Conservation (phyloP, 169 alveolate species). For the Neospora caninum region DNA sequence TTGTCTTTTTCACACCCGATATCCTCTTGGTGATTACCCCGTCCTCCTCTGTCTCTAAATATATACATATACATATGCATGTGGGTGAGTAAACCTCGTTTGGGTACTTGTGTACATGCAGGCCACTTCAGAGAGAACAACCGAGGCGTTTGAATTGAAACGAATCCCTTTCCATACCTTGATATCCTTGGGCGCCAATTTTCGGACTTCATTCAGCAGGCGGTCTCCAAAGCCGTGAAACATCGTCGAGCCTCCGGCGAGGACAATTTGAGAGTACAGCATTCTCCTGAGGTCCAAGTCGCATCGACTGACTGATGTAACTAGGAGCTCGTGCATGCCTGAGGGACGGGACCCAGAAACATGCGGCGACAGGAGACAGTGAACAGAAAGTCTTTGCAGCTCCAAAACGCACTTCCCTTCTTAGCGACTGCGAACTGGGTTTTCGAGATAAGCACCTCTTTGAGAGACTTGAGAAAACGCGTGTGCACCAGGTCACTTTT, state of each 20-base stretch:
- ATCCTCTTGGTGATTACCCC: too few relatives aligned
- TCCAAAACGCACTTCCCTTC: too few relatives aligned
- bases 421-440: too few relatives aligned
- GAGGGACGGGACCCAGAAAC: slow-evolving; percentile 23
- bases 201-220: slow-evolving; percentile 75
- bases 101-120: too few relatives aligned
- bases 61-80: neutral
- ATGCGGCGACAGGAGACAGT: too few relatives aligned
- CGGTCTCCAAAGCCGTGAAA: slow-evolving; percentile 77
- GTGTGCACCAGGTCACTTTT: too few relatives aligned
- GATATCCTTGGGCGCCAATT: slow-evolving; percentile 80
- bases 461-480: too few relatives aligned
- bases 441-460: too few relatives aligned
- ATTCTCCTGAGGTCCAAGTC: slow-evolving; percentile 83
- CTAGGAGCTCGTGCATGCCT: slow-evolving; percentile 75
- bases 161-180: neutral
- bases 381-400: too few relatives aligned
- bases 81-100: neutral
- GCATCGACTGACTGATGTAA: slow-evolving; percentile 76
- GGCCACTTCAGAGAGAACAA: too few relatives aligned
- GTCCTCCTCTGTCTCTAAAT: neutral
- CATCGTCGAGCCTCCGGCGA: slow-evolving; percentile 50
- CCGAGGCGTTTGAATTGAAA: too few relatives aligned
- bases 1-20: too few relatives aligned
- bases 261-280: slow-evolving; percentile 78